Conservation (phyloP, 1,139 yeast genomes). For the Blastobotrys indianensis region DNA sequence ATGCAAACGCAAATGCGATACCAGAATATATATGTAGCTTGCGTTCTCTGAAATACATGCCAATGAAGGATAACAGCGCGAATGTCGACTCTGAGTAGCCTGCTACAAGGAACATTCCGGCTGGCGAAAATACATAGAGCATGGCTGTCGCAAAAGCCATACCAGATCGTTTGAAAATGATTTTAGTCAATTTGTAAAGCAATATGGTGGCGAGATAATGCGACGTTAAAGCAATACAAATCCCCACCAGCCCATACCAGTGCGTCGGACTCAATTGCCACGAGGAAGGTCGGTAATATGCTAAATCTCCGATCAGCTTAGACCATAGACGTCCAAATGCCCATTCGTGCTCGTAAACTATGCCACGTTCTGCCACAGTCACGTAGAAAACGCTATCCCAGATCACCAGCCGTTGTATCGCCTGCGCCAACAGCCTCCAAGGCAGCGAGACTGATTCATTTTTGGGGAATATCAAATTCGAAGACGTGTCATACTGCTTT, state of each 20-base stretch:
- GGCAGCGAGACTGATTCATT: conserved; percentile 15
- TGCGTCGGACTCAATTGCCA: conserved; percentile 31
- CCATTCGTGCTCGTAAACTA: conserved; percentile 74
- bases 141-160: conserved; percentile 40
- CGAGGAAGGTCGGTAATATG: conserved; percentile 6
- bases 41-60: conserved; percentile 44
- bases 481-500: conserved; percentile 47
- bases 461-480: conserved; percentile 32
- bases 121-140: conserved; percentile 61
- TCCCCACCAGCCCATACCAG: conserved; percentile 39
- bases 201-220: conserved; percentile 49
- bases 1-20: conserved; percentile 49
- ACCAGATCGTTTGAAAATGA: conserved; percentile 13
- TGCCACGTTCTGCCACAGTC: conserved; percentile 47
- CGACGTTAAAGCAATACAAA: conserved; percentile 45
- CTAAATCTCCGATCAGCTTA: conserved; percentile 35
- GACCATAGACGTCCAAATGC: conserved; percentile 85
- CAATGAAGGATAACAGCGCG: conserved; percentile 57
- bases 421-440: conserved; percentile 5
- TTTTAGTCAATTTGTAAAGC: conserved; percentile 46
- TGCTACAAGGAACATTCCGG: conserved; percentile 70
- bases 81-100: conserved; percentile 77
- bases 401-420: conserved; percentile 40
- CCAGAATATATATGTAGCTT: conserved; percentile 50
- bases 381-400: conserved; percentile 88